These are phyloP conservation scores for Prunella vulgaris DNA, from an alignment of 257 asterid species.

Conservation along the genomic window DNA sequence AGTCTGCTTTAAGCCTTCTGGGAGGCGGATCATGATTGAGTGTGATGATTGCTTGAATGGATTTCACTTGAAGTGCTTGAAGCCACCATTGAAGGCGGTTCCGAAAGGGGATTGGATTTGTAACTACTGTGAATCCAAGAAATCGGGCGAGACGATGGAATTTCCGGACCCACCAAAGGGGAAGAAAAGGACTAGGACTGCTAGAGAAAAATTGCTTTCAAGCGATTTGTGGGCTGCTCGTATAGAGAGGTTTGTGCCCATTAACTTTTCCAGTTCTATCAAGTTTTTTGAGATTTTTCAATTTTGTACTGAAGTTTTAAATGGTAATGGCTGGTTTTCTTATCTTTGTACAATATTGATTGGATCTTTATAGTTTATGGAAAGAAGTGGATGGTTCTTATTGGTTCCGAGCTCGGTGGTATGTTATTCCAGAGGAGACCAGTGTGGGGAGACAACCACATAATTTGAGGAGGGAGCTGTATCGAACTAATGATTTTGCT, in stretches of 20 bases:
- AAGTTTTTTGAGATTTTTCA: background rate
- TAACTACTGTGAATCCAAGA: constrained; percentile 54
- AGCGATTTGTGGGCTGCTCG: constrained; percentile 87
- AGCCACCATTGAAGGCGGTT: constrained; percentile 68
- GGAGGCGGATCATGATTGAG: constrained; percentile 66
- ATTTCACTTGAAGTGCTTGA: constrained; percentile 80
- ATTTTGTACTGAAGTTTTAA: background rate
- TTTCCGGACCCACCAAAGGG: constrained; percentile 63
- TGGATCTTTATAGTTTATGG: constrained; percentile 61
- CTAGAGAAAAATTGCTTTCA: constrained; percentile 78
- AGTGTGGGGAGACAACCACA: constrained; percentile 85
- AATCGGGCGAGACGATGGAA: too few species aligned
- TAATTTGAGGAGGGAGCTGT: constrained; percentile 88
- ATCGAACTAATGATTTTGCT: constrained; percentile 68
- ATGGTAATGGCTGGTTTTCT: background rate
- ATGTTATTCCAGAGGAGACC: constrained; percentile 87
- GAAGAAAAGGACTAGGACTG: constrained; percentile 72
- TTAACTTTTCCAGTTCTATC: background rate
- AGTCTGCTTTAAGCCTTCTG: constrained; percentile 72
- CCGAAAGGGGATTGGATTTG: constrained; percentile 95
- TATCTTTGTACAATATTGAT: constrained; percentile 1
- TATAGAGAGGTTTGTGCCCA: constrained; percentile 58
- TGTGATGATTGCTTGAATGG: constrained; percentile 97
- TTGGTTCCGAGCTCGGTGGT: constrained; percentile 81
- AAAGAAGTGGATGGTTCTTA: constrained; percentile 83